A percentile compares a stretch with the other conserved stretches of the same genome.
Evolutionary conservation across 768 basidiomycete genomes (phyloP).

Genomic region (Lactifluus subvellereus): DNA sequence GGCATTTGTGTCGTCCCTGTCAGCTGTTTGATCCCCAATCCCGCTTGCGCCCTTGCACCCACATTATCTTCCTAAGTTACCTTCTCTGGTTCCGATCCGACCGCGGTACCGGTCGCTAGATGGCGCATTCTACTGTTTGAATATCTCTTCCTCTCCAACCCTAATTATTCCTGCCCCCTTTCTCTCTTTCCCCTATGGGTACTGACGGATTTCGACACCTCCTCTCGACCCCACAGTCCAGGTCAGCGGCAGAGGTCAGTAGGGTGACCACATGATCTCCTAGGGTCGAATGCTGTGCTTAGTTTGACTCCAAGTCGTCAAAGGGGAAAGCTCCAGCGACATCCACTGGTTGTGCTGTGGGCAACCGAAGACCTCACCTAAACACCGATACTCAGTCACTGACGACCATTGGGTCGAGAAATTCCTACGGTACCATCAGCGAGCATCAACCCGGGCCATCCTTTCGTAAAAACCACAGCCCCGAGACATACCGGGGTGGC

Average conservation of each 20-base stretch:
- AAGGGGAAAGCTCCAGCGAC: constrained; percentile 20
- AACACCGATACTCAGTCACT: constrained; percentile 11
- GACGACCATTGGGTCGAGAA: neutral
- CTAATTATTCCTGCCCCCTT: neutral
- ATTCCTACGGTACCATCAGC: constrained; percentile 16
- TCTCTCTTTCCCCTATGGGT: neutral
- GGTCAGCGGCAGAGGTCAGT: constrained; percentile 11
- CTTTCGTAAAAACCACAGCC: neutral
- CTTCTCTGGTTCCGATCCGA: neutral
- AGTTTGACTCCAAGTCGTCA: constrained; percentile 3
- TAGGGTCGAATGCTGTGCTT: neutral
- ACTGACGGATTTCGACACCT: constrained; percentile 3
- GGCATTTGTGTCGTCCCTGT: neutral
- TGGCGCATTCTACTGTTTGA: constrained; percentile 2
- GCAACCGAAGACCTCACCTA: constrained; percentile 4
- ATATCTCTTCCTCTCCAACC: neutral
- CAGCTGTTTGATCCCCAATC: neutral
- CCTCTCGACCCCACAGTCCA: neutral
- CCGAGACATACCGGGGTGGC: constrained; percentile 15
- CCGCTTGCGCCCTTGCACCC: neutral
- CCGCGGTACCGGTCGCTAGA: neutral
- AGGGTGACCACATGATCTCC: neutral
- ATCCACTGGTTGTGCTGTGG: neutral
- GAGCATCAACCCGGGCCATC: constrained; percentile 1
- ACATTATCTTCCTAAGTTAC: too few species aligned